Evolutionary conservation across 1,284 basidiomycete genomes (phyloP).

Genomic region (Takashimella koratensis): DNA sequence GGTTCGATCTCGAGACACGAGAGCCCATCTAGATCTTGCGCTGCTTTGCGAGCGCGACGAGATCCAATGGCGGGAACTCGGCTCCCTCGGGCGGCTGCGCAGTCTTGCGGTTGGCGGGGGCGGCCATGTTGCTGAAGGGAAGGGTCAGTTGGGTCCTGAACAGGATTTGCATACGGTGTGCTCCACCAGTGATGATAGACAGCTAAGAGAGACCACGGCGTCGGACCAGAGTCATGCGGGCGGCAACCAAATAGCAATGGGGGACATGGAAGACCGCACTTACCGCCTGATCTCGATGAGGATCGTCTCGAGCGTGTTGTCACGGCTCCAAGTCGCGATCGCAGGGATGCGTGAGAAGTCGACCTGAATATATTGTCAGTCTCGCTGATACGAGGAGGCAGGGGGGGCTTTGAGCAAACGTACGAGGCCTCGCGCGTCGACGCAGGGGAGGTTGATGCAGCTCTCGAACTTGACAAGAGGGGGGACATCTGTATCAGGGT

Average conservation of each 20-base stretch:
- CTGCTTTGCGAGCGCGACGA: slow-evolving; percentile 40
- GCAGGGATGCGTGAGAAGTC: slow-evolving; percentile 66
- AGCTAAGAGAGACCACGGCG: too few species aligned
- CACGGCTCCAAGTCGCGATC: slow-evolving; percentile 68
- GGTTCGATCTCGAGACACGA: not conserved
- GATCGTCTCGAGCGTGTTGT: slow-evolving; percentile 75
- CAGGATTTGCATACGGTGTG: too few species aligned
- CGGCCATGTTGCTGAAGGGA: slow-evolving; percentile 90
- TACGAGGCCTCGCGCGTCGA: slow-evolving; percentile 65
- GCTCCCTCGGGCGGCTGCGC: slow-evolving; percentile 90
- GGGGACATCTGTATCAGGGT: slow-evolving; percentile 29
- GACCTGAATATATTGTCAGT: slow-evolving; percentile 55
- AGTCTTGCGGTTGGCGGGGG: slow-evolving; percentile 84
- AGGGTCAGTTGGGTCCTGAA: too few species aligned
- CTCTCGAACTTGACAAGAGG: slow-evolving; percentile 65
- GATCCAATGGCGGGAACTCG: slow-evolving; percentile 47
- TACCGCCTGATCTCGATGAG: slow-evolving; percentile 87
- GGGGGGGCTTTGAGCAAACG: too few species aligned
- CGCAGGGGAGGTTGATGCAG: slow-evolving; percentile 93
- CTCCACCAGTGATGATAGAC: too few species aligned
- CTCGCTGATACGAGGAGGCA: not conserved
- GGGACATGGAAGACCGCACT: slow-evolving; percentile 34
- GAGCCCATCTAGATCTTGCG: slow-evolving; percentile 22
- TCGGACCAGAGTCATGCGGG: too few species aligned
- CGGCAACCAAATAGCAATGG: too few species aligned